phyloP scores from a whole-genome alignment of 2,329 filamentous ascomycete species.

The Stachybotrys chlorohalonatus region DNA sequence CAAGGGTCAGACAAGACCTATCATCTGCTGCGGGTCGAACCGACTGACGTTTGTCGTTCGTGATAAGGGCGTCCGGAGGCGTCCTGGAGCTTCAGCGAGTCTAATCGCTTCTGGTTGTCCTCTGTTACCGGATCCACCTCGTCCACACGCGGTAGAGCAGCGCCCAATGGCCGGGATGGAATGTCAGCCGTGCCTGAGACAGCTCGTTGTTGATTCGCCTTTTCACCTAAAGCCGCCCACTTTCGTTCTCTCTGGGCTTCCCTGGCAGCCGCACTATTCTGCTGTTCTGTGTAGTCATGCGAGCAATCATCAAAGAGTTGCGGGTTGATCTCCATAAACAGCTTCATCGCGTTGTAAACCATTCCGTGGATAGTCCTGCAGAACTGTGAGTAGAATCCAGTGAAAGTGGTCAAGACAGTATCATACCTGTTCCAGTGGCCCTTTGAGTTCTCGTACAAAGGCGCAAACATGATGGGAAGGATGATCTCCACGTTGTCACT shows the following conservation, averaged over 20 bases:
- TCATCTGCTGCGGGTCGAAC: constrained; percentile 43
- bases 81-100: constrained; percentile 86
- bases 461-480: constrained; percentile 97
- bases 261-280: constrained; percentile 81
- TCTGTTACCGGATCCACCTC: constrained; percentile 73
- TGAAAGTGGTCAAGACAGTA: too few species aligned
- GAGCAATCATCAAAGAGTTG: constrained; percentile 98
- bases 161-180: constrained; percentile 27
- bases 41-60: constrained; percentile 52
- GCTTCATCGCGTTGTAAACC: constrained; percentile 99
- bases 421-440: constrained; percentile 93
- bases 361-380: constrained; percentile 93
- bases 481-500: constrained; percentile 99
- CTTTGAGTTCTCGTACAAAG: constrained; percentile 97
- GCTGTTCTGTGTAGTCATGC: constrained; percentile 93
- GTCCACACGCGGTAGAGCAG: constrained; percentile 46
- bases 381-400: too few species aligned
- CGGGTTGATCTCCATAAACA: constrained; percentile 99
- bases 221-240: constrained; percentile 79
- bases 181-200: constrained; percentile 21
- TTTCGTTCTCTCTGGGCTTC: constrained; percentile 75
- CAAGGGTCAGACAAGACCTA: background rate
- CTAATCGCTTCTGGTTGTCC: constrained; percentile 77
- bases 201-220: constrained; percentile 61
- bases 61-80: constrained; percentile 49